phyloP scores from a whole-genome alignment of 371 early-diverging fungal species.

The Rhizopus delemar region DNA sequence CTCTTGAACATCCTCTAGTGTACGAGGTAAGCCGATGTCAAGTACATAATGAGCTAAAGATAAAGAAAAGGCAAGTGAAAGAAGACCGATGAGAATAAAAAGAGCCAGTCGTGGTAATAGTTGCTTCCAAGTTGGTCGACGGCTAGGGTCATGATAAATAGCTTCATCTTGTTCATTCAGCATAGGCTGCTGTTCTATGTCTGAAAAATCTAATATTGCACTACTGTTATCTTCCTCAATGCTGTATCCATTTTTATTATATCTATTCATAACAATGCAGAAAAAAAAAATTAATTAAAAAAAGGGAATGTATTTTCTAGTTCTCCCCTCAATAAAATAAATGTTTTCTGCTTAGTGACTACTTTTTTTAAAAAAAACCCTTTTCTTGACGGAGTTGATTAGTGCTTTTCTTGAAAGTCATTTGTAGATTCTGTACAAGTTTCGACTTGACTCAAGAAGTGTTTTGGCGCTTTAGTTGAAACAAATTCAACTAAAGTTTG shows the following conservation, averaged over 20 bases:
- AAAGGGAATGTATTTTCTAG: neutral
- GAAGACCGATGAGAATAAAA: constrained; percentile 36
- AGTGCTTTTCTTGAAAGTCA: too few relatives aligned
- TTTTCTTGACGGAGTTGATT: too few relatives aligned
- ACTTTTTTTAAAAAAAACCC: too few relatives aligned
- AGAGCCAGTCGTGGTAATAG: constrained; percentile 33
- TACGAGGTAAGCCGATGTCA: constrained; percentile 42
- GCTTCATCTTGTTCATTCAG: constrained; percentile 28
- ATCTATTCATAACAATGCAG: constrained; percentile 6
- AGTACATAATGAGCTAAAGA: constrained; percentile 39
- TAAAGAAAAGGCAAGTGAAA: constrained; percentile 38
- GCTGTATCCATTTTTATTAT: constrained; percentile 1
- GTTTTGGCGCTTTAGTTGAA: too few relatives aligned
- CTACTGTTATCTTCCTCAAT: neutral
- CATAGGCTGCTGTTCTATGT: neutral
- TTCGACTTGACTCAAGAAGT: too few relatives aligned
- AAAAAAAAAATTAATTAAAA: constrained; percentile 4
- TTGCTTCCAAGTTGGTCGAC: constrained; percentile 28
- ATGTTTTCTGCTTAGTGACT: too few relatives aligned
- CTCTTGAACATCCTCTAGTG: constrained; percentile 40
- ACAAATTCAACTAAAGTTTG: too few relatives aligned
- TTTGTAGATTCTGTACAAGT: too few relatives aligned
- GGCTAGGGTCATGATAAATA: constrained; percentile 20
- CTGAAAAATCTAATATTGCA: neutral
- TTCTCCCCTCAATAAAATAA: too few relatives aligned